These are phyloP conservation scores for Mycena rebaudengoi DNA, from an alignment of 768 basidiomycete species.

Conservation along the genomic window DNA sequence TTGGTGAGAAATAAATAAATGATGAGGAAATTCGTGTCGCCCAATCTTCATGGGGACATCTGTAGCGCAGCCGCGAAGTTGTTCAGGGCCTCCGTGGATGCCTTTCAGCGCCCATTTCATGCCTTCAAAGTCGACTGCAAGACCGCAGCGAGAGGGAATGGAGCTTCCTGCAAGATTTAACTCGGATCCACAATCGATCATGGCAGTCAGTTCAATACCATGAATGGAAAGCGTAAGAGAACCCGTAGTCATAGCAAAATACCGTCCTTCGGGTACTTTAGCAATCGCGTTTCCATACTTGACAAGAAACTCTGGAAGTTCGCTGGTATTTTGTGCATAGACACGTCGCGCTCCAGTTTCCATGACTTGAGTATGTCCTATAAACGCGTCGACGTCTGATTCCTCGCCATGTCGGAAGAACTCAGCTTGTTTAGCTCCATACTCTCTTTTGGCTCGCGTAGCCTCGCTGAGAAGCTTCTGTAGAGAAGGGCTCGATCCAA, in stretches of 20 bases:
- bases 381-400: background rate
- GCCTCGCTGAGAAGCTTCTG: constrained; percentile 15
- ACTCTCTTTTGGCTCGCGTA: background rate
- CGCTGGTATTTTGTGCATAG: background rate
- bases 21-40: constrained; percentile 2
- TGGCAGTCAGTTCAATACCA: background rate
- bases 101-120: constrained; percentile 16
- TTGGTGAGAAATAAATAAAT: constrained; percentile 14
- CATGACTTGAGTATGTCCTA: background rate
- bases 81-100: constrained; percentile 15
- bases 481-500: background rate
- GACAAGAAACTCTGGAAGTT: background rate
- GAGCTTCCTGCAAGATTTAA: background rate
- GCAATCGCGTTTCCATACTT: background rate
- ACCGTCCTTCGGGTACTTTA: background rate
- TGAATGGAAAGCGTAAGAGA: background rate
- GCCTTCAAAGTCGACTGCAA: constrained; percentile 15
- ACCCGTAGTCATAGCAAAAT: constrained; percentile 14
- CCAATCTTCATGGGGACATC: constrained; percentile 7
- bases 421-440: constrained; percentile 8
- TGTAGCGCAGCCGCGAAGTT: constrained; percentile 12
- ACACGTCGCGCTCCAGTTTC: background rate
- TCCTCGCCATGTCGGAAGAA: background rate
- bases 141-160: background rate
- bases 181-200: constrained; percentile 9